Base-by-base conservation (phyloP, 2,329 filamentous ascomycete genomes). In the Xylariaceae sp. region DNA sequence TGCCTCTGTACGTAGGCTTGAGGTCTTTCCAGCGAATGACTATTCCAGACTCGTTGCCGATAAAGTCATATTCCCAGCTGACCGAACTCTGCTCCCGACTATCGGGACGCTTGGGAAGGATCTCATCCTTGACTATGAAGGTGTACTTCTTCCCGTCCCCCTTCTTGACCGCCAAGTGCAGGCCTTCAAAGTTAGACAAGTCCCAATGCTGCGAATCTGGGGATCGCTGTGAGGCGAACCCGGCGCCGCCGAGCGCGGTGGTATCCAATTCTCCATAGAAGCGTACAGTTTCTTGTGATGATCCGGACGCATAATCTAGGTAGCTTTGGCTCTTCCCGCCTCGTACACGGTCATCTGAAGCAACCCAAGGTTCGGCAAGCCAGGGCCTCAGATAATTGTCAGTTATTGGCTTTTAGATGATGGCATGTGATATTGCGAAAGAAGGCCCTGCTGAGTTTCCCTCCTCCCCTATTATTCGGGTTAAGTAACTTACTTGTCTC, bases 201-300 rank as follows among this genome's bases (percentile, higher is more conserved):
- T 95, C 82, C 82, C 88, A 89, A 21, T 75, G 74, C 12, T 79
- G 74, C 34, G 81, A 75, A 6, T 86, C 83, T 34, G 79, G 80
- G 4, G 88, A 92, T 43, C 88, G 83, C 71, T 94, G 91, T 4
- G 87, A 91, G 8, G 91, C 91, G 69, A 96, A 95, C 4, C 91
- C 91, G 1, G 91, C 91, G 26, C 90, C 90, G 23, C 90, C 90
- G 0, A 95, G 84, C 0, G 89, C 86, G 50, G 81, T 82, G 61
- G 88, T 91, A 74, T 95, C 90, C 17, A 95, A 80, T 21, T 79
- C 78, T 2, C 91, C 91, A 62, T 84, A 75, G 75, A 93, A 92
- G 74, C 80, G 53, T 73, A 87, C 85, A 73, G 67, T 58, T 4
- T 60, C 58, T 24, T 17, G 26, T 7, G 61, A n/a, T n/a, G n/a